Base-by-base conservation (phyloP, 371 early-diverging fungal species). In the Zopfochytrium polystomum region DNA sequence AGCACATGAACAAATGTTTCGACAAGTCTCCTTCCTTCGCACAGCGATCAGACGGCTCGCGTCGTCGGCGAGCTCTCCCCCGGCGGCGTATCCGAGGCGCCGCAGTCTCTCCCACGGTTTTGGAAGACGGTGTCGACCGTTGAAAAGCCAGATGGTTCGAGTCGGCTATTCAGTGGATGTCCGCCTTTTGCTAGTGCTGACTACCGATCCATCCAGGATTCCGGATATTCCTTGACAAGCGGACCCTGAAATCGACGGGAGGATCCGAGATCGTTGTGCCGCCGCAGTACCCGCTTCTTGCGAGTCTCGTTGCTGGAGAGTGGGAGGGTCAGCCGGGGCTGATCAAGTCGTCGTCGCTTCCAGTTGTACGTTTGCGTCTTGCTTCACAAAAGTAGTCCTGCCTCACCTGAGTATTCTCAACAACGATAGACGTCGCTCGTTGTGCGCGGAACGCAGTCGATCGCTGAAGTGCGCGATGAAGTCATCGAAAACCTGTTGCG, bases 291-390 rank as follows among this genome's bases (percentile, higher is more conserved):
- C 75, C 72, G 31, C 57, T 75, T n/a, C 68, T 93, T 33, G 97
- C 93, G 15, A 67, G 84, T 46, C 76, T 94, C 62, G 82, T 91
- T 35, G 93, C 93, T 7, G 92, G 84, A 22, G 97, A 96, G 72
- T 96, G 97, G 97, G 93, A 96, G 68, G 78, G 85, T 47, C 92
- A 91, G 73, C 84, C 80, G 30, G 78, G 82, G 45, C 66, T 84
- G 38, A 67, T 93, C 27, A 92, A 91, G 69, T 76, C 88, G 2
- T 90, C 92, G 65, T 83, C 93, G 4, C 79, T 96, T 30, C 93
- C 93, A 7, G 79, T 96, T 85, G 91, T 88, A 77, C 64, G 74
- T 35, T 6, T 25, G 13, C 45, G 29, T 13, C 27, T 46, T 56
- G 5, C 9, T 31, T 48, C 23, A 20, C 25, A 13, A 20, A 25